These are phyloP conservation scores for Camellia sinensis DNA, from an alignment of 148 eudicot genomes.

Conservation along the genomic window DNA sequence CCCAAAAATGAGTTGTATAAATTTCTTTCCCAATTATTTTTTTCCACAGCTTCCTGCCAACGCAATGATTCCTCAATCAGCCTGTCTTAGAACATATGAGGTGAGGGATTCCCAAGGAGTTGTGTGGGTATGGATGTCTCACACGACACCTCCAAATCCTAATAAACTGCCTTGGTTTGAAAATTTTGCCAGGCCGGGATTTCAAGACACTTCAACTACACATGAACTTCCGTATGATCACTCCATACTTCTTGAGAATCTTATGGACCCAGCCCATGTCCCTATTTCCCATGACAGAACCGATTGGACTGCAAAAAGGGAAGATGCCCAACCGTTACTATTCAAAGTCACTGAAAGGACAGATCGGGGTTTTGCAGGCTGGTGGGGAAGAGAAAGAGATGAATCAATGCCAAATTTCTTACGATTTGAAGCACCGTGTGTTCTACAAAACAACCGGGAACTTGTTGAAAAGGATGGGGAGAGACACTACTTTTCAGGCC, in stretches of 20 bases:
- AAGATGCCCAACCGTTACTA: conserved; percentile 74
- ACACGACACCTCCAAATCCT: conserved; percentile 51
- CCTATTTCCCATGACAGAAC: conserved; percentile 94
- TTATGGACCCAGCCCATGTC: conserved; percentile 93
- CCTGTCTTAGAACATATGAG: conserved; percentile 64
- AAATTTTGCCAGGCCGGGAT: conserved; percentile 73
- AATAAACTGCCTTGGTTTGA: conserved; percentile 82
- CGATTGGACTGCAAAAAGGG: conserved; percentile 81
- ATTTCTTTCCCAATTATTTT: conserved; percentile 8
- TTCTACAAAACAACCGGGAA: conserved; percentile 78
- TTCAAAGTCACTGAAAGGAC: conserved; percentile 73
- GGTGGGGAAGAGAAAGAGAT: conserved; percentile 72
- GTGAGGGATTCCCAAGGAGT: conserved; percentile 89
- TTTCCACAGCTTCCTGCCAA: conserved; percentile 60
- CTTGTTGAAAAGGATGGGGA: conserved; percentile 53
- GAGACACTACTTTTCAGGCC: conserved; percentile 62
- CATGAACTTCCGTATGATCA: conserved; percentile 96
- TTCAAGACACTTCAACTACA: conserved; percentile 68
- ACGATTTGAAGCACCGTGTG: conserved; percentile 85
- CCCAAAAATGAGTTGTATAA: no score
- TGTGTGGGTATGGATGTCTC: conserved; percentile 96
- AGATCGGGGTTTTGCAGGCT: conserved; percentile 78
- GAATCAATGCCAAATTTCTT: conserved; percentile 52
- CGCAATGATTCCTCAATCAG: conserved; percentile 79
- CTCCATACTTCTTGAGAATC: conserved; percentile 90